These are phyloP conservation scores for Hypholoma fasciculare DNA, from an alignment of 768 basidiomycete genomes.

Conservation along the genomic window DNA sequence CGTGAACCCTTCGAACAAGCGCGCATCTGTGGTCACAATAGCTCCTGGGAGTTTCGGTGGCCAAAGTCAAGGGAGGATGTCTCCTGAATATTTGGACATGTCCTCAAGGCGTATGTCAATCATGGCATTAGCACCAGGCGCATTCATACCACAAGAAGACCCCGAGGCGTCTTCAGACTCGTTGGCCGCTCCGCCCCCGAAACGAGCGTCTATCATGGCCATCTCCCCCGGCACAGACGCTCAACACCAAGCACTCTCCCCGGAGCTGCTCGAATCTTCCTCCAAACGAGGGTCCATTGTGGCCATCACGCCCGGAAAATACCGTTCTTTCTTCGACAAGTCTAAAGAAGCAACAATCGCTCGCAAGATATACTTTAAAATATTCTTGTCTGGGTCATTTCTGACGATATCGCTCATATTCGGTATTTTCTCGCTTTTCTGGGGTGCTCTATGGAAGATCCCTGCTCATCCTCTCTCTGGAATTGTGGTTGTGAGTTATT, in stretches of 20 bases:
- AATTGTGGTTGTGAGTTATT: constrained; percentile 52
- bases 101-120: neutral
- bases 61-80: neutral
- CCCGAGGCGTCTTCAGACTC: neutral
- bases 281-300: neutral
- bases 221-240: neutral
- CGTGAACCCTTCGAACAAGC: neutral
- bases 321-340: constrained; percentile 27
- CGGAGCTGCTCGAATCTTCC: neutral
- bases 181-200: neutral
- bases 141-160: neutral
- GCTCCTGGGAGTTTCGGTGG: neutral
- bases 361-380: constrained; percentile 45
- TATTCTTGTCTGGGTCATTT: constrained; percentile 34
- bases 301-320: neutral
- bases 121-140: neutral
- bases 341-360: constrained; percentile 20
- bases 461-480: constrained; percentile 44
- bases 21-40: neutral
- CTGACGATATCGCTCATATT: constrained; percentile 45
- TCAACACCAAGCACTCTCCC: neutral
- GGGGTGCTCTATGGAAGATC: constrained; percentile 50
- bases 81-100: neutral
- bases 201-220: neutral
- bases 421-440: constrained; percentile 56